These are phyloP conservation scores for Allomyces javanicus DNA, from an alignment of 192 early-diverging fungal genomes.

Conservation along the genomic window DNA sequence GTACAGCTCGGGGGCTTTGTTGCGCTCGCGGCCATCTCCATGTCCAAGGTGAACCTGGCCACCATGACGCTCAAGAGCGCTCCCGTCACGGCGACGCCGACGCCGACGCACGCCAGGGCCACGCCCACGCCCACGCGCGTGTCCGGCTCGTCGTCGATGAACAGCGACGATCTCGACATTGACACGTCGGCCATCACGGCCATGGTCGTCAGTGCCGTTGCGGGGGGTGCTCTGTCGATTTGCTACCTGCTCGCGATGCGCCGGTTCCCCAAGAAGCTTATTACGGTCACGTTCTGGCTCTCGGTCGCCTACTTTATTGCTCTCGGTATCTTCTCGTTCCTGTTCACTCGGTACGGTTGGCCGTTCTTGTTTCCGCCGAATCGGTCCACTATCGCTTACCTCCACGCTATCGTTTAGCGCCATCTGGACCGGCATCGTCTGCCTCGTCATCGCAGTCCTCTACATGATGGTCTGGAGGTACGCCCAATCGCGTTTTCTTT, in stretches of 20 bases:
- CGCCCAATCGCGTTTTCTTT: too few species aligned
- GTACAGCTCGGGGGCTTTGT: neutral
- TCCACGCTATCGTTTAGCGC: too few species aligned
- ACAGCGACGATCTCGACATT: neutral
- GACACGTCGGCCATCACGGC: neutral
- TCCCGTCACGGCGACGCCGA: neutral
- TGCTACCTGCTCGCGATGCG: neutral
- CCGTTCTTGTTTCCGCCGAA: too few species aligned
- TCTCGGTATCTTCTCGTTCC: neutral
- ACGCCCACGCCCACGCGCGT: neutral
- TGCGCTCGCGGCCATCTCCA: neutral
- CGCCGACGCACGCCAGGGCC: neutral
- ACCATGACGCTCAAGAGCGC: neutral
- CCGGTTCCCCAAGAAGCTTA: neutral
- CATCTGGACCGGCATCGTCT: too few species aligned
- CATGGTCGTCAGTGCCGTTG: neutral
- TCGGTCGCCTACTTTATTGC: neutral
- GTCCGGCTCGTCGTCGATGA: too few species aligned
- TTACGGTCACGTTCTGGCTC: neutral
- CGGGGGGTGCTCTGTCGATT: neutral
- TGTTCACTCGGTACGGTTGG: too few species aligned
- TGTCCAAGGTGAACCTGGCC: neutral
- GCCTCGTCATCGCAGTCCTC: too few species aligned
- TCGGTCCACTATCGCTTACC: too few species aligned
- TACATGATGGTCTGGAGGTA: too few species aligned